Evolutionary conservation across 2,329 filamentous ascomycete genomes (phyloP), one percentile per base, ranked within the genome.

Genomic region (Pseudogymnoascus sp.): DNA sequence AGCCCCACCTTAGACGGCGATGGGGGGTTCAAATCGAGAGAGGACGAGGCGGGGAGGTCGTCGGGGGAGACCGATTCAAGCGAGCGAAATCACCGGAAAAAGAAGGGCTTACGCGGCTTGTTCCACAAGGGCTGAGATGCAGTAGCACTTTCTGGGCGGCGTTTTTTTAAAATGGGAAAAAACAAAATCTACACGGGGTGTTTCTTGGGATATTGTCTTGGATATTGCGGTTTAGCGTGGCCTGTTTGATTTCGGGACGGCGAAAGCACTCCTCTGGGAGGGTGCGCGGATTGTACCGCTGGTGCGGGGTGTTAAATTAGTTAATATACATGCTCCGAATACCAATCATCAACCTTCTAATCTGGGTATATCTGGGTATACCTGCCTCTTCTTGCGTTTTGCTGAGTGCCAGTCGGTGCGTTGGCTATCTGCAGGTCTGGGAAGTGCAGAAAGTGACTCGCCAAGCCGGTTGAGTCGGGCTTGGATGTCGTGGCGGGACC

Each of bases 31-130:
- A 46, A 64, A 34, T 7, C 64, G 62, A n/a, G 66, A 67, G 46
- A 66, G 60, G 59, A 70, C 16, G 59, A 70, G 65, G 28, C 16
- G 23, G 7, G 49, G 23, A 36, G 31, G 49, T 59, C 8, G 25
- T 34, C 34, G 34, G 28, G 53, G 25, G 53, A 59, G 6, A 36
- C n/a, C 2, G 28, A 37, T 12, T 59, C 28, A 36, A 34, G 53
- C 16, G 53, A 59, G 53, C 18, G 34, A 18, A 25, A 25, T 25
- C 25, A 14, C 53, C 28, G n/a, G 12, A 59, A 18, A 28, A 59
- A 36, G 53, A 37, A 16, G 49, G 25, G 53, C 2, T 60, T 70
- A 9, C 63, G 60, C n/a, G 43, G 69, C 40, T 62, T 62, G 16
- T 62, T 68, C 49, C 64, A 65, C 23, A 63, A 56, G 38, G 43